Conservation (phyloP, 148 eudicot genomes). For the Suaeda aralocaspica region DNA sequence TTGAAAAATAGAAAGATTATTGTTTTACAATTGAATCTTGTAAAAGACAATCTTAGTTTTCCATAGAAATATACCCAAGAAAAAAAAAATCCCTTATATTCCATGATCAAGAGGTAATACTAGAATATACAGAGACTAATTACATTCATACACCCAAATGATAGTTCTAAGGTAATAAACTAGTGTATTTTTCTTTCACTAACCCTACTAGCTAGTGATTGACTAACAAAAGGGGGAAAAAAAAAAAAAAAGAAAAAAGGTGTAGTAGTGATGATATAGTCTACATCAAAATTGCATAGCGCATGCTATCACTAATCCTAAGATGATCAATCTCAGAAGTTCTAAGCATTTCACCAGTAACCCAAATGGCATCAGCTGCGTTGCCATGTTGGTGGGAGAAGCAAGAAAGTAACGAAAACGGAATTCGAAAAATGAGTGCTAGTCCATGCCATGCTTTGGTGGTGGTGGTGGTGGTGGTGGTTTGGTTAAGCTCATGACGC, state of each 20-base stretch:
- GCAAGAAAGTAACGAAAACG: slow-evolving; percentile 54
- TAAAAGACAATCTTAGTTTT: no score
- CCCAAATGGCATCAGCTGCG: slow-evolving; percentile 59
- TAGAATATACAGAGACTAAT: neutral
- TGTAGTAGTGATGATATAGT: neutral
- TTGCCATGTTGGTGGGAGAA: slow-evolving; percentile 39
- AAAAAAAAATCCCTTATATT: neutral
- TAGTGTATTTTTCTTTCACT: neutral
- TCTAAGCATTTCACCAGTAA: slow-evolving; percentile 41
- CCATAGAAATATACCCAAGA: no score
- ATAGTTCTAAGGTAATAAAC: neutral
- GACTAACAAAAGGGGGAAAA: no score
- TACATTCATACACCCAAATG: neutral
- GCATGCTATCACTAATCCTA: slow-evolving; percentile 78
- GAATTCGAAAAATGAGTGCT: slow-evolving; percentile 39
- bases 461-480: slow-evolving; percentile 7
- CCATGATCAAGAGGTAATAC: neutral
- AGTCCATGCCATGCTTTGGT: slow-evolving; percentile 34
- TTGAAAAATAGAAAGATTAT: no score
- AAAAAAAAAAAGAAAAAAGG: neutral
- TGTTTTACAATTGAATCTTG: no score
- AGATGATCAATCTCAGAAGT: slow-evolving; percentile 66
- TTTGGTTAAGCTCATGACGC: slow-evolving; percentile 14
- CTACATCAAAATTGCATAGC: slow-evolving; percentile 76
- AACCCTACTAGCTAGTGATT: neutral